phyloP scores from a whole-genome alignment of 495 filamentous ascomycete genomes.

The Melanomma pulvis-pyrius region DNA sequence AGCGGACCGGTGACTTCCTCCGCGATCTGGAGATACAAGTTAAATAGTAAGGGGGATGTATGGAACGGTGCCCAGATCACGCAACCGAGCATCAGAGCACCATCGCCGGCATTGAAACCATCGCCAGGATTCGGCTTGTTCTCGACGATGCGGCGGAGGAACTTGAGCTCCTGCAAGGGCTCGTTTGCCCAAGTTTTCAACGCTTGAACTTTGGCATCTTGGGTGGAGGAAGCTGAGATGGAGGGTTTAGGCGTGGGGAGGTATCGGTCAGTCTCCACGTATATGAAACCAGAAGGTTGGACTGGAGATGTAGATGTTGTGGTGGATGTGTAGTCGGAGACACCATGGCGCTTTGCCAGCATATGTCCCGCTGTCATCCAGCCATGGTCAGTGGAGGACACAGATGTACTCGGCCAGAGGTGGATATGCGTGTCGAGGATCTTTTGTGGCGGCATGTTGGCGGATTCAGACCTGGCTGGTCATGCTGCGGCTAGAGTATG shows the following conservation, averaged over 20 bases:
- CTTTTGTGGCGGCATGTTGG: slow-evolving; percentile 34
- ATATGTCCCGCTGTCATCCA: slow-evolving; percentile 64
- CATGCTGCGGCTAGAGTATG: background rate
- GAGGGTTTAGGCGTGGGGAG: slow-evolving; percentile 13
- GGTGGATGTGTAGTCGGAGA: slow-evolving; percentile 19
- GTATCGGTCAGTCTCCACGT: slow-evolving; percentile 75
- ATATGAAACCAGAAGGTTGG: slow-evolving; percentile 67
- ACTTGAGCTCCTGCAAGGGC: slow-evolving; percentile 72
- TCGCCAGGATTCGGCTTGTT: slow-evolving; percentile 61
- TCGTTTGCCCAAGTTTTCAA: slow-evolving; percentile 49
- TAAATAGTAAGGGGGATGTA: slow-evolving; percentile 21
- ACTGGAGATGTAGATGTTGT: slow-evolving; percentile 4
- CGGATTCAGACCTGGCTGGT: background rate
- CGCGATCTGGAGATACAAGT: slow-evolving; percentile 41
- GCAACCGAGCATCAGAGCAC: slow-evolving; percentile 62
- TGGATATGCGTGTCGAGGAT: slow-evolving; percentile 89
- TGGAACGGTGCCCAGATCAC: slow-evolving; percentile 80
- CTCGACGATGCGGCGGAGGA: slow-evolving; percentile 64
- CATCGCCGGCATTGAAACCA: slow-evolving; percentile 58
- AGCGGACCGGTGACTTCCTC: slow-evolving; percentile 47
- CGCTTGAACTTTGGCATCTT: background rate
- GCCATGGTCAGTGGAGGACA: slow-evolving; percentile 59
- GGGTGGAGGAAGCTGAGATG: slow-evolving; percentile 22
- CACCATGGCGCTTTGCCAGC: slow-evolving; percentile 48
- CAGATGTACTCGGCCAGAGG: slow-evolving; percentile 67